phyloP scores from a whole-genome alignment of 2,329 filamentous ascomycete species.

The Phyllosticta citriasiana region DNA sequence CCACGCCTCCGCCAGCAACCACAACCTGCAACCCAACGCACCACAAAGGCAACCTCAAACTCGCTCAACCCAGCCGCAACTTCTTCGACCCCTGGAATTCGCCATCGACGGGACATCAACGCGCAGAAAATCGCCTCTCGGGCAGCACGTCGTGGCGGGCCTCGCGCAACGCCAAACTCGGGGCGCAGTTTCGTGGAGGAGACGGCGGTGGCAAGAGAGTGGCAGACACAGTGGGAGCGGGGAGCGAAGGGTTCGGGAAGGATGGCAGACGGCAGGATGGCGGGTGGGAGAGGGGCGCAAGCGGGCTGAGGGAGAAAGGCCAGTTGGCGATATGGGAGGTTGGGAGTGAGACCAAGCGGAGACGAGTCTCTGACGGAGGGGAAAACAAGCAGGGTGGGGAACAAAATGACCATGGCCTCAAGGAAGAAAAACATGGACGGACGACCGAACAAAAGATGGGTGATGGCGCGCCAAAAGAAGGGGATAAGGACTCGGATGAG shows the following conservation, averaged over 20 bases:
- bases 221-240: conserved; percentile 55
- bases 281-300: conserved; percentile 38
- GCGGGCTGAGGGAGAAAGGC: conserved; percentile 37
- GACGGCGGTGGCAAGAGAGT: conserved; percentile 46
- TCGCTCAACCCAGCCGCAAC: conserved; percentile 16
- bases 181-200: conserved; percentile 54
- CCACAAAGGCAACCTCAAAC: not conserved
- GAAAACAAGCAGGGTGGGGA: conserved; percentile 16
- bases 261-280: conserved; percentile 44
- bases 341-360: conserved; percentile 9
- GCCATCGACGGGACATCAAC: conserved; percentile 67
- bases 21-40: not conserved
- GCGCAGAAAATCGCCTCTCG: conserved; percentile 55
- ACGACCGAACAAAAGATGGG: not conserved
- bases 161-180: conserved; percentile 58
- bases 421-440: not conserved
- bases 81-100: conserved; percentile 63
- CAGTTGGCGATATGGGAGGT: conserved; percentile 33
- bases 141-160: conserved; percentile 60
- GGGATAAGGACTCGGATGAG: not conserved
- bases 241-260: conserved; percentile 45
- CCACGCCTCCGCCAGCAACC: not conserved
- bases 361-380: conserved; percentile 19
- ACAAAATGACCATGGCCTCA: not conserved
- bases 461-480: not conserved